Conservation (phyloP, 345 rosid genomes). For the Anacardium occidentale region DNA sequence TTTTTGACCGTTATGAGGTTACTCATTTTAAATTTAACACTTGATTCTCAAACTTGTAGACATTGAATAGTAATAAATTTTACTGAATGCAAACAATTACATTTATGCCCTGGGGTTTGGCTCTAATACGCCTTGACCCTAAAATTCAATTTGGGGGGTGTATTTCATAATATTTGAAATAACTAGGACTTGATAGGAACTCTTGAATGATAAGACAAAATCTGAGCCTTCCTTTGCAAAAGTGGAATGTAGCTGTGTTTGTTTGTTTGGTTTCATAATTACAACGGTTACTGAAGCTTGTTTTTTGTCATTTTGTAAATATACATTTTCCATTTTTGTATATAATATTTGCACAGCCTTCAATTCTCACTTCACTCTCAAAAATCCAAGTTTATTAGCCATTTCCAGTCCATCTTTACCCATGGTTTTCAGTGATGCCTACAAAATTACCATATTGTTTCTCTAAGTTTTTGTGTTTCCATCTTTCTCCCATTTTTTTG, state of each 20-base stretch:
- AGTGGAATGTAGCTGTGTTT: neutral
- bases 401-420: neutral
- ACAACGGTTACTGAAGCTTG: slow-evolving; percentile 11
- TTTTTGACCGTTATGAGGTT: too few species aligned
- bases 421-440: neutral
- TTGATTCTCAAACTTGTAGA: too few species aligned
- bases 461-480: too few species aligned
- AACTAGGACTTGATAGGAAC: too few species aligned
- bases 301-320: neutral
- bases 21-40: too few species aligned
- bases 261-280: neutral
- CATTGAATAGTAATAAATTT: too few species aligned
- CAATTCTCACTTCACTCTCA: neutral
- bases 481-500: too few species aligned
- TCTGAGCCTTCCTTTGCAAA: neutral
- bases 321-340: neutral
- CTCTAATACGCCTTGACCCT: too few species aligned
- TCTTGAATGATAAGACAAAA: neutral
- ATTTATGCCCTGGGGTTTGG: too few species aligned
- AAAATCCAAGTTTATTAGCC: neutral
- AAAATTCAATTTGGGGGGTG: too few species aligned
- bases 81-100: too few species aligned
- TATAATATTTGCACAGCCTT: neutral
- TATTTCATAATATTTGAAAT: neutral
- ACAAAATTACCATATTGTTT: neutral